These are phyloP conservation scores for Exophiala dermatitidis DNA, from an alignment of 2,329 filamentous ascomycete species.

Conservation along the genomic window DNA sequence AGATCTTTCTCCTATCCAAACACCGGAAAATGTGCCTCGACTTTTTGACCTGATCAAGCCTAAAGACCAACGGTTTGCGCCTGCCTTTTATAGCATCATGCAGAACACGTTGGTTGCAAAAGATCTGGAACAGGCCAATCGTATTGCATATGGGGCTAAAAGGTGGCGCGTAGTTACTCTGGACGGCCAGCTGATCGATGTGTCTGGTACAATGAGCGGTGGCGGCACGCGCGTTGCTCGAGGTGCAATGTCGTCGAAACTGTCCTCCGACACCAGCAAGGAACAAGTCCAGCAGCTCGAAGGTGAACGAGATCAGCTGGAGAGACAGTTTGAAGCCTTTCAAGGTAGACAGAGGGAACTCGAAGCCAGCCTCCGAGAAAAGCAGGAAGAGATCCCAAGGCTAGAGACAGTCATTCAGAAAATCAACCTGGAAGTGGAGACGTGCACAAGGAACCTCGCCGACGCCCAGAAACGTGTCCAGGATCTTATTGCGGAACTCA, in stretches of 20 bases:
- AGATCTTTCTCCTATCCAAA: slow-evolving; percentile 72
- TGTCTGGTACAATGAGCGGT: slow-evolving; percentile 97
- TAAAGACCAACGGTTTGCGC: slow-evolving; percentile 76
- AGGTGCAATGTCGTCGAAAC: slow-evolving; percentile 94
- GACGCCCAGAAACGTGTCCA: slow-evolving; percentile 80
- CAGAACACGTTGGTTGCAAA: slow-evolving; percentile 91
- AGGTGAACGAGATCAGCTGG: slow-evolving; percentile 73
- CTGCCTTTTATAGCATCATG: slow-evolving; percentile 91
- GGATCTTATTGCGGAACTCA: slow-evolving; percentile 73
- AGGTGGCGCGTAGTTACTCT: slow-evolving; percentile 95
- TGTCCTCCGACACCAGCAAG: slow-evolving; percentile 76
- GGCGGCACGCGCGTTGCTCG: slow-evolving; percentile 85
- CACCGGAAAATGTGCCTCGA: slow-evolving; percentile 84
- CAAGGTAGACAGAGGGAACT: slow-evolving; percentile 77
- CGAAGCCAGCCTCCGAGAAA: slow-evolving; percentile 62
- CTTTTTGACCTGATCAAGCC: slow-evolving; percentile 88
- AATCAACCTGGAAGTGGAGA: slow-evolving; percentile 79
- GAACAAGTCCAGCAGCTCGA: slow-evolving; percentile 87
- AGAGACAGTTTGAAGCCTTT: slow-evolving; percentile 74
- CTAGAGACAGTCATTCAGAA: slow-evolving; percentile 90
- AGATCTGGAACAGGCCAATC: slow-evolving; percentile 90
- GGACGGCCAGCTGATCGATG: slow-evolving; percentile 91
- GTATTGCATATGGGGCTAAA: slow-evolving; percentile 88
- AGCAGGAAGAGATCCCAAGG: slow-evolving; percentile 71
- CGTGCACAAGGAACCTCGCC: slow-evolving; percentile 71